Base-by-base conservation (phyloP, 1,284 basidiomycete species). In the Boletus sp. region DNA sequence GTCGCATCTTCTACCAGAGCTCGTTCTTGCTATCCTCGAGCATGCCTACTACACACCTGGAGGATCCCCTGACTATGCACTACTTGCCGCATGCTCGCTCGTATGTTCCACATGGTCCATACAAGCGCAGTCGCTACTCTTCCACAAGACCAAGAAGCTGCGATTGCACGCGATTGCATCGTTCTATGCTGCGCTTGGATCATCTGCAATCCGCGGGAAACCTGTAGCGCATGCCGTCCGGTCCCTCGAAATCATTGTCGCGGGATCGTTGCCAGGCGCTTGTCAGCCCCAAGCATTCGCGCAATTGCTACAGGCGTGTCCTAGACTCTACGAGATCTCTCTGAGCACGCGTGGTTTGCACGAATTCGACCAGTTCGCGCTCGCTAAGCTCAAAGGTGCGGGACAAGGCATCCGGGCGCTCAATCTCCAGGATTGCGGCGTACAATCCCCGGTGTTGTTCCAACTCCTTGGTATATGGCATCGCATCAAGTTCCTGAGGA, bases 391-490 rank as follows among this genome's bases (percentile, higher is more conserved):
- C 58, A 63, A 72, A 37, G 60, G 68, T n/a, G 58, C 52, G 23
- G 67, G 62, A 25, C 63, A 67, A 48, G 54, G 57, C 31, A 68
- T 82, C 33, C 76, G 77, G n/a, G 74, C 81, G 3, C 66, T 83
- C 46, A 70, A 67, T 47, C 60, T 82, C n/a, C 61, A 71, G 19
- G 55, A 66, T 2, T 79, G 74, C 56, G 78, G 79, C 43, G 70
- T 79, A 2, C 80, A 81, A 65, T 82, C 80, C 6, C 80, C 78
- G 11, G 70, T 81, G 23, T 60, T 81, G 9, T 82, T 78, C 59
- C 78, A 83, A 55, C 70, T 83, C 0, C 69, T 83, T 16, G 68
- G 68, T 1, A 67, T 80, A 43, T 80, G 80, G 71, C 74, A 78
- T 1, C 71, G 67, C 28, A 62, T 82, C 56, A 68, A 67, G 17